Evolutionary conservation across 108 stramenopile genomes (phyloP).

Genomic region (Nitzschia inconspicua): DNA sequence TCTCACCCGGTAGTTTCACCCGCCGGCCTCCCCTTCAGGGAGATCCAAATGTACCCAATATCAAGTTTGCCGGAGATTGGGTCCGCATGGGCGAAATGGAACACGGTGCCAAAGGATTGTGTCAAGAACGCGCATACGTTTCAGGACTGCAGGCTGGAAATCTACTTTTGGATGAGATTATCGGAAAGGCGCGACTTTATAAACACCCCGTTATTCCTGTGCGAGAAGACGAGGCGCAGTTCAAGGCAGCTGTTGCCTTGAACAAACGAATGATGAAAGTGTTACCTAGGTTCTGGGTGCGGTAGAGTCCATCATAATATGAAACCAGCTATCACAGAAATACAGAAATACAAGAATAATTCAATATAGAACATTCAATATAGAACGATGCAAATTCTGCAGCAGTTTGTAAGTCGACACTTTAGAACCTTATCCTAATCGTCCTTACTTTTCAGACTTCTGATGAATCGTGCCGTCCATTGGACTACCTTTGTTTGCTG

Average conservation of each 20-base stretch:
- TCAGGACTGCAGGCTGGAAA: constrained; percentile 88
- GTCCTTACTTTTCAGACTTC: neutral
- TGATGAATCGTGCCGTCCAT: constrained; percentile 4
- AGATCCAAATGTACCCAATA: constrained; percentile 48
- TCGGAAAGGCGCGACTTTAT: constrained; percentile 19
- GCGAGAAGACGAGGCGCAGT: constrained; percentile 85
- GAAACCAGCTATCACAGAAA: neutral
- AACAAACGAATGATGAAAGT: constrained; percentile 74
- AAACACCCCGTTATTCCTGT: constrained; percentile 68
- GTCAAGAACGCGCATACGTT: constrained; percentile 91
- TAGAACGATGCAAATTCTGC: too few relatives aligned
- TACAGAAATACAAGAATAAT: neutral
- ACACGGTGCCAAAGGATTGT: constrained; percentile 92
- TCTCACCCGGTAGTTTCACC: constrained; percentile 80
- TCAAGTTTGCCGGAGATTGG: constrained; percentile 92
- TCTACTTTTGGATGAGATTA: constrained; percentile 43
- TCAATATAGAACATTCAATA: neutral
- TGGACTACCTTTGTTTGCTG: constrained; percentile 22
- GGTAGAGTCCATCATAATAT: constrained; percentile 28
- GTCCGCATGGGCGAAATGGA: constrained; percentile 90
- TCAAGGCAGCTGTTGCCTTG: constrained; percentile 61
- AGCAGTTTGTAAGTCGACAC: neutral
- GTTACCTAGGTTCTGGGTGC: constrained; percentile 75
- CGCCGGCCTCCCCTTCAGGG: constrained; percentile 80
- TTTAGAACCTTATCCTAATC: neutral